Conservation (phyloP, 495 filamentous ascomycete species). For the Daldinia decipiens region DNA sequence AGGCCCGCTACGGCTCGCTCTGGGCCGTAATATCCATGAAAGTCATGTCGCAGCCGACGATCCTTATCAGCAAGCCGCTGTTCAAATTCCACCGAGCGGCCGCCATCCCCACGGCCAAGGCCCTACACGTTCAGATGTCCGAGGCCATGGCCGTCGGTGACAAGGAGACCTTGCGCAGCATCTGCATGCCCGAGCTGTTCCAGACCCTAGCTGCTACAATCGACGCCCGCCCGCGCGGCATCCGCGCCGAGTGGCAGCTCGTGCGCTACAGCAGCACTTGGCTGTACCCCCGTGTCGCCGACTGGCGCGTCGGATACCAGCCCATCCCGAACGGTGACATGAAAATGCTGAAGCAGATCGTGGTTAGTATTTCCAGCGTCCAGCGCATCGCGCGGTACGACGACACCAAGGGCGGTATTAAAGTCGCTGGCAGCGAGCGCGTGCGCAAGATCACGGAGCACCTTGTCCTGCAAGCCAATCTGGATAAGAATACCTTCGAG, state of each 20-base stretch:
- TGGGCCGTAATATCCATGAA: constrained; percentile 24
- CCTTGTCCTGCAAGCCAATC: constrained; percentile 74
- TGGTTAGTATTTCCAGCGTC: constrained; percentile 74
- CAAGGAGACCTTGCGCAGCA: constrained; percentile 61
- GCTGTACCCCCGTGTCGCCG: constrained; percentile 66
- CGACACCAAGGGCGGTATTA: constrained; percentile 35
- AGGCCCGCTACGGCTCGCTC: constrained; percentile 15
- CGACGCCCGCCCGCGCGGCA: constrained; percentile 58
- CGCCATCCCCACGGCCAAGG: constrained; percentile 62
- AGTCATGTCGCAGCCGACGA: constrained; percentile 45
- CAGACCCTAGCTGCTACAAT: constrained; percentile 66
- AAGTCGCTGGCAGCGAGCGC: constrained; percentile 61
- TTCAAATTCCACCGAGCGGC: constrained; percentile 54
- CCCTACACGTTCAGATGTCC: constrained; percentile 75
- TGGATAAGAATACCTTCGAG: constrained; percentile 60
- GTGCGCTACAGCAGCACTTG: constrained; percentile 64
- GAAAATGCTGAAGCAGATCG: constrained; percentile 70
- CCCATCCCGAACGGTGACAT: constrained; percentile 49
- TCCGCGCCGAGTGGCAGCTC: constrained; percentile 71
- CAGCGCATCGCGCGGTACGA: constrained; percentile 67
- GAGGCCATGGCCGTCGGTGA: constrained; percentile 76
- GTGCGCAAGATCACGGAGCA: constrained; percentile 77
- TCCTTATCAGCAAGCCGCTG: constrained; percentile 39
- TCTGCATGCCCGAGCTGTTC: constrained; percentile 70
- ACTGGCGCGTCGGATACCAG: constrained; percentile 65